Conservation (phyloP, 1,139 yeast species). For the Suhomyces terraborum region DNA sequence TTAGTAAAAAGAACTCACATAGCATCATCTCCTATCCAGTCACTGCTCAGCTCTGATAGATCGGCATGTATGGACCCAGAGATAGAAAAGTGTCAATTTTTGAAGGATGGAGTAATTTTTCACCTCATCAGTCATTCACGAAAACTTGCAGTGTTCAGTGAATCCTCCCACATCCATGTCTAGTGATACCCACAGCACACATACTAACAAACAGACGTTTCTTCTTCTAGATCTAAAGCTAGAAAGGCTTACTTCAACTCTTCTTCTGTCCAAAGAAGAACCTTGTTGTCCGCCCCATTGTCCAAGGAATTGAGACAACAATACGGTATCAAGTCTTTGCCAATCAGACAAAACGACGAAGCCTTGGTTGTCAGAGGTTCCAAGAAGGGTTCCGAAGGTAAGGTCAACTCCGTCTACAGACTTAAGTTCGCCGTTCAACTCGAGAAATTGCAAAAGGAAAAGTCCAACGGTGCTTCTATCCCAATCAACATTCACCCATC, state of each 20-base stretch:
- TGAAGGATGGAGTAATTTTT: too few relatives aligned
- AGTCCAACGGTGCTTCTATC: constrained; percentile 97
- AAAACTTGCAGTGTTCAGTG: background rate
- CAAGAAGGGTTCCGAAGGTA: constrained; percentile 99
- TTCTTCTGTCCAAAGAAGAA: constrained; percentile 95
- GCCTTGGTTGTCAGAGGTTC: constrained; percentile 97
- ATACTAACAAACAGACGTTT: constrained; percentile 74
- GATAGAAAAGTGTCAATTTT: too few relatives aligned
- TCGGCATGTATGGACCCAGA: too few relatives aligned
- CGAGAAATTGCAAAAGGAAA: constrained; percentile 97
- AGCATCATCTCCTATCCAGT: too few relatives aligned
- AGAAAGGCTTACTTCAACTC: constrained; percentile 99
- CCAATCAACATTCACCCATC: constrained; percentile 99
- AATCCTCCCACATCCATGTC: background rate
- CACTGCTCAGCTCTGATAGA: too few relatives aligned
- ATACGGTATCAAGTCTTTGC: constrained; percentile 94
- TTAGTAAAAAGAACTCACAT: too few relatives aligned
- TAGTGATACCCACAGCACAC: background rate
- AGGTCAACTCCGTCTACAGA: constrained; percentile 98
- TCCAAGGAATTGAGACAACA: constrained; percentile 98
- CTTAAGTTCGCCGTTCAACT: constrained; percentile 95
- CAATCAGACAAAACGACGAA: constrained; percentile 98
- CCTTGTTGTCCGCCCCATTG: constrained; percentile 95
- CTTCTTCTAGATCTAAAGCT: constrained; percentile 99
- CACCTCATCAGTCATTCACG: background rate